Conservation (phyloP, 805 yeast genomes). For the Candida chauliodis region DNA sequence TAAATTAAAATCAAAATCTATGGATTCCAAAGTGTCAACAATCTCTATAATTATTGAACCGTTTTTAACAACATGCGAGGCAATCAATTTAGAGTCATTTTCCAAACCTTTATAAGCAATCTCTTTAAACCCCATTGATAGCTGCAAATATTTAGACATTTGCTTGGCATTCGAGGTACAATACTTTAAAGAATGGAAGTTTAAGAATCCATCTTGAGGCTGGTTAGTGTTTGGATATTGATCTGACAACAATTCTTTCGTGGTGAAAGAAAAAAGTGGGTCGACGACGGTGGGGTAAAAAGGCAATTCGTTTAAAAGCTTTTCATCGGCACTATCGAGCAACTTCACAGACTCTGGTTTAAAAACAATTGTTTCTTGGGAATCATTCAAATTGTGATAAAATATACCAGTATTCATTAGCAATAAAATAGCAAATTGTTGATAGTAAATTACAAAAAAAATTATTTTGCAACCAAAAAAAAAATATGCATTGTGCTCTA, state of each 20-base stretch:
- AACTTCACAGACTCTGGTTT: constrained; percentile 2
- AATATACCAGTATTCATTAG: neutral
- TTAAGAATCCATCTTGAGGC: constrained; percentile 31
- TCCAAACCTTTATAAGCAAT: constrained; percentile 68
- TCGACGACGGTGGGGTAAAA: constrained; percentile 17
- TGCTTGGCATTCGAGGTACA: constrained; percentile 72
- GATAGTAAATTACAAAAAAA: constrained; percentile 1
- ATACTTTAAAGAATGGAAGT: constrained; percentile 67
- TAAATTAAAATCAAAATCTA: constrained; percentile 14
- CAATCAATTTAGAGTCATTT: constrained; percentile 53
- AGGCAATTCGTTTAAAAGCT: constrained; percentile 14
- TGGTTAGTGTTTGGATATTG: constrained; percentile 16
- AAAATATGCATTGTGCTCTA: constrained; percentile 1
- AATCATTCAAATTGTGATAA: constrained; percentile 2
- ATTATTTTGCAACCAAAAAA: constrained; percentile 4
- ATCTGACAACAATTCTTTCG: constrained; percentile 18
- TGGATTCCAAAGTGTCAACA: constrained; percentile 34
- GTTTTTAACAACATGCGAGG: constrained; percentile 60
- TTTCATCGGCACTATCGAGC: neutral
- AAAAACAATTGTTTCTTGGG: constrained; percentile 1
- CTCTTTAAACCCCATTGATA: constrained; percentile 59
- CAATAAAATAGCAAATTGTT: constrained; percentile 1
- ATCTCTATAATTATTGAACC: constrained; percentile 52
- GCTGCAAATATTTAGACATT: constrained; percentile 51
- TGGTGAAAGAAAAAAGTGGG: constrained; percentile 14